A percentile compares a stretch with the other conserved stretches of the same genome.
These are phyloP conservation scores for Stephanodiscus minutulus DNA, from an alignment of 108 stramenopile genomes.

Conservation along the genomic window DNA sequence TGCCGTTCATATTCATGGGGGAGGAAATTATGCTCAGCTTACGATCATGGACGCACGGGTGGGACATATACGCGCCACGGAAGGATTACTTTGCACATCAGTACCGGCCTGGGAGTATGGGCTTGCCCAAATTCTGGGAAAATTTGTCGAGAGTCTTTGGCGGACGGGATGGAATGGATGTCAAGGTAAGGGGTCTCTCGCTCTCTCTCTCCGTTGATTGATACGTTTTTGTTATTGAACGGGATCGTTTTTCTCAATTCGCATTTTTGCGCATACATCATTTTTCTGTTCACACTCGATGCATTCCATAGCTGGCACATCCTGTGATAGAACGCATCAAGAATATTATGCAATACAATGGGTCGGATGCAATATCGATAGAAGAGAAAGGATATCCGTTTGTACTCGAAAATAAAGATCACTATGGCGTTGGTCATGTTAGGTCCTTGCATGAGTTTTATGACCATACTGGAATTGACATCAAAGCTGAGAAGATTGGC, in stretches of 20 bases:
- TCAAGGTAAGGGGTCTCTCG: slow-evolving; percentile 31
- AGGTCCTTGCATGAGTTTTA: slow-evolving; percentile 61
- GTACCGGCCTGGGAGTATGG: slow-evolving; percentile 84
- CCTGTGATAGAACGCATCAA: slow-evolving; percentile 77
- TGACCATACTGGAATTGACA: slow-evolving; percentile 64
- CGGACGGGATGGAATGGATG: slow-evolving; percentile 56
- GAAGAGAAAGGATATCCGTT: slow-evolving; percentile 32
- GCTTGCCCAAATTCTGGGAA: slow-evolving; percentile 96
- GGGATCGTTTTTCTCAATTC: not conserved
- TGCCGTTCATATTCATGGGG: slow-evolving; percentile 98
- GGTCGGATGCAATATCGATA: slow-evolving; percentile 39
- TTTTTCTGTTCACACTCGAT: too few relatives aligned
- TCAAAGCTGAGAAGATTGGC: slow-evolving; percentile 43
- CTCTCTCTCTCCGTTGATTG: not conserved
- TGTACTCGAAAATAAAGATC: slow-evolving; percentile 53
- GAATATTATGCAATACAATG: slow-evolving; percentile 74
- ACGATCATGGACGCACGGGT: slow-evolving; percentile 89
- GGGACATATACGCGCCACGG: slow-evolving; percentile 92
- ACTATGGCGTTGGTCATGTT: slow-evolving; percentile 60
- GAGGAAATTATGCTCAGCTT: slow-evolving; percentile 90
- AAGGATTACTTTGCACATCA: slow-evolving; percentile 86
- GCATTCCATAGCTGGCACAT: not conserved
- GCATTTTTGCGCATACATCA: too few relatives aligned
- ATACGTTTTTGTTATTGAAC: too few relatives aligned
- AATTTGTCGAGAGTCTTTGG: slow-evolving; percentile 74